A percentile compares a stretch with the other conserved stretches of the same genome.
These are phyloP conservation scores for Arachnopeziza araneosa DNA, from an alignment of 2,329 filamentous ascomycete species.

Conservation along the genomic window DNA sequence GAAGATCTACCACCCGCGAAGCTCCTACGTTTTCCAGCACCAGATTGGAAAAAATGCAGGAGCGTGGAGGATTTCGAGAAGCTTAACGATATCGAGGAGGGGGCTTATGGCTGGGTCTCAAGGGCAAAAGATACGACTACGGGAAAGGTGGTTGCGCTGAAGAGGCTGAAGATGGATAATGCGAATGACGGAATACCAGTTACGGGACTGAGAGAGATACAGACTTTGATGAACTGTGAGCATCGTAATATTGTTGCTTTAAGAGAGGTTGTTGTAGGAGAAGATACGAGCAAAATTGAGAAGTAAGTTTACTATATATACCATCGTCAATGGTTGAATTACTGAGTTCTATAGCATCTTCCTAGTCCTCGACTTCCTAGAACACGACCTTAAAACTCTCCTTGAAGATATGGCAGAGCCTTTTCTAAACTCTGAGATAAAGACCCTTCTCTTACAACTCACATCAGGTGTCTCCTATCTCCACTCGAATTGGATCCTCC, in stretches of 20 bases:
- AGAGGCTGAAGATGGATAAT: constrained; percentile 85
- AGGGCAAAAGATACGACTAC: constrained; percentile 70
- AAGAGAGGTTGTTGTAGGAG: constrained; percentile 77
- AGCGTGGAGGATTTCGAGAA: constrained; percentile 86
- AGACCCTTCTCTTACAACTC: constrained; percentile 82
- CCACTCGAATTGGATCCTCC: constrained; percentile 84
- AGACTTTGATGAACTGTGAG: constrained; percentile 73
- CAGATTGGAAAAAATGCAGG: constrained; percentile 63
- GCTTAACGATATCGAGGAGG: constrained; percentile 95
- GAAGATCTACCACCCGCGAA: constrained; percentile 40
- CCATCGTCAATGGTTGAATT: neutral
- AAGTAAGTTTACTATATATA: constrained; percentile 36
- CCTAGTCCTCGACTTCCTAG: constrained; percentile 94
- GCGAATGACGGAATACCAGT: constrained; percentile 73
- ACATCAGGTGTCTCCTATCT: constrained; percentile 76
- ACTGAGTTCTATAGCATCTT: constrained; percentile 58
- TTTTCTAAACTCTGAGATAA: constrained; percentile 87
- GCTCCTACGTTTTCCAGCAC: constrained; percentile 66
- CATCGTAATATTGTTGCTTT: constrained; percentile 81
- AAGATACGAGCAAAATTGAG: constrained; percentile 47
- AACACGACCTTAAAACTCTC: constrained; percentile 92
- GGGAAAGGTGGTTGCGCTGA: constrained; percentile 80
- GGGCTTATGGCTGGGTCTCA: constrained; percentile 91
- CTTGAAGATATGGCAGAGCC: constrained; percentile 92
- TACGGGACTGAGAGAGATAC: constrained; percentile 88